Base-by-base conservation (phyloP, 2,329 filamentous ascomycete genomes). In the Amylocarpus encephaloides region DNA sequence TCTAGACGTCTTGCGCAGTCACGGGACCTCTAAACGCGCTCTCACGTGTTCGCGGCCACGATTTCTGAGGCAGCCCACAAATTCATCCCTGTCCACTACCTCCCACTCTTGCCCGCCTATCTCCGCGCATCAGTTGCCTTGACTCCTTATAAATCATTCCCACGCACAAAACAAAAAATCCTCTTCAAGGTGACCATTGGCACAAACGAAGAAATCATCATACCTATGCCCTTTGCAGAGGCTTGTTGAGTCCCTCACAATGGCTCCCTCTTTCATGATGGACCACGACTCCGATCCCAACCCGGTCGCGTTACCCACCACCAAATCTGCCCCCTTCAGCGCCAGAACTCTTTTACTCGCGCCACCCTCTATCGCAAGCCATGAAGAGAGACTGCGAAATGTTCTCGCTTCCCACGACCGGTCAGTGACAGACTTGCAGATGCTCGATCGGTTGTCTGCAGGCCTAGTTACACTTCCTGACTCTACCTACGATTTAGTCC, bases 401-500 rank as follows among this genome's bases (percentile, higher is more conserved):
- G 75, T 93, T 55, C 80, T 95, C 63, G 75, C 82, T 52, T 74
- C 81, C 50, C 83, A 88, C 72, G 83, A 93, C 68, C 85, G 89
- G 65, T 73, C 77, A 56, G 74, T 78, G 41, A 92, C 90, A 55
- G 93, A 98, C 66, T 77, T 98, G 47, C 93, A 97, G 70, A 98
- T 98, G 93, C 86, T 98, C 54, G 93, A 98, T 72, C 88, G 93
- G 46, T 79, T 98, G 36, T 82, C 87, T 1, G 80, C 87, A 33
- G 89, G 89, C 54, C 76, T 95, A 34, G 88, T 93, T 50, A 74
- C 82, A 6, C 82, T 98, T 0, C 86, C 91, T 1, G 61, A 79
- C 48, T 73, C 80, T 43, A 86, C 87, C 48, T 98, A 98, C 73
- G 88, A 94, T 67, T 71, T 86, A 39, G 79, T 97, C 39, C 79